These are phyloP conservation scores for Cordyceps tenuipes DNA, from an alignment of 2,329 filamentous ascomycete genomes.

Conservation along the genomic window DNA sequence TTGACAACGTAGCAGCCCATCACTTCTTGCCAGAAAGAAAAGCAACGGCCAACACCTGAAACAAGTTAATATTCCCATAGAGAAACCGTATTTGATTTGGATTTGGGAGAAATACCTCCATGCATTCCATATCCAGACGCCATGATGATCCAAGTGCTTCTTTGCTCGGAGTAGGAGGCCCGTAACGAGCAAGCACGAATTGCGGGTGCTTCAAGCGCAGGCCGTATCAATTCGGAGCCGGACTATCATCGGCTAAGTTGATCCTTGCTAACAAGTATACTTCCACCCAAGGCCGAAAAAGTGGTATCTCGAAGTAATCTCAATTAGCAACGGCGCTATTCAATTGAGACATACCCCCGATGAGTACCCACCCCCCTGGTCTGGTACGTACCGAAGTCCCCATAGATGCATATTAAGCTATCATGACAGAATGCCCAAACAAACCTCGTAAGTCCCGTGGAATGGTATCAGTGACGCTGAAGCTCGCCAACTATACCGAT, in stretches of 20 bases:
- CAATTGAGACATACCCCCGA: not conserved
- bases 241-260: not conserved
- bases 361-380: not conserved
- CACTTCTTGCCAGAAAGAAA: constrained; percentile 99
- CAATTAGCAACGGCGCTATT: not conserved
- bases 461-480: not conserved
- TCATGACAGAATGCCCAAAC: not conserved
- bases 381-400: not conserved
- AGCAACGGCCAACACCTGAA: constrained; percentile 68
- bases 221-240: not conserved
- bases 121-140: constrained; percentile 75
- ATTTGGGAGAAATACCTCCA: constrained; percentile 52
- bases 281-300: rapidly evolving
- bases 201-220: no score
- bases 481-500: not conserved
- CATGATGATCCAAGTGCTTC: constrained; percentile 40
- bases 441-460: not conserved
- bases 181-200: not conserved
- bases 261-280: not conserved
- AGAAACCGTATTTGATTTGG: not conserved
- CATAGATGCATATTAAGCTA: constrained; percentile 8
- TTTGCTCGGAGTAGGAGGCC: not conserved
- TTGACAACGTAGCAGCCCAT: constrained; percentile 98
- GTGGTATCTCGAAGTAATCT: not conserved
- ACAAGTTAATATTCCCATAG: not conserved